Conservation (phyloP, 805 yeast species). For the Sungouiella blattae region DNA sequence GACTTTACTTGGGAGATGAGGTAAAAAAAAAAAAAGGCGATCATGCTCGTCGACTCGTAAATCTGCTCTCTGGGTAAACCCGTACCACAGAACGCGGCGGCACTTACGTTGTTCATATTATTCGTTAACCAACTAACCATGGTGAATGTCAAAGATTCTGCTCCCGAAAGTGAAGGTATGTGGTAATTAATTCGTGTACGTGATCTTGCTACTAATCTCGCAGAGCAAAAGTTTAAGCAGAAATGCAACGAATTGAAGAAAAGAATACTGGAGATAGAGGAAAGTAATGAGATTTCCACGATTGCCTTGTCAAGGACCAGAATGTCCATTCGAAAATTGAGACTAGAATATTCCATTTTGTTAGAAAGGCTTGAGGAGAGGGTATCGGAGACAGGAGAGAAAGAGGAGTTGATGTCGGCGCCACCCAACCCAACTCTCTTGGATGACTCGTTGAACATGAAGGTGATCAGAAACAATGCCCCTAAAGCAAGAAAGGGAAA, state of each 20-base stretch:
- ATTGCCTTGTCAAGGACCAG: slow-evolving; percentile 76
- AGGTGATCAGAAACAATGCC: slow-evolving; percentile 12
- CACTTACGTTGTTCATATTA: no score
- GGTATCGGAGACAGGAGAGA: slow-evolving; percentile 17
- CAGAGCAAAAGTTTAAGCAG: slow-evolving; percentile 46
- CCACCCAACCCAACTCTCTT: slow-evolving; percentile 38
- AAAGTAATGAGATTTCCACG: slow-evolving; percentile 70
- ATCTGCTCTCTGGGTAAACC: no score
- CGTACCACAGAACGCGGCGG: no score
- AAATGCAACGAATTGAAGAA: slow-evolving; percentile 71
- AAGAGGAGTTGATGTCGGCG: slow-evolving; percentile 33
- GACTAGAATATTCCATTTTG: slow-evolving; percentile 78
- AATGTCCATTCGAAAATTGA: slow-evolving; percentile 67
- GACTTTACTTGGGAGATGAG: no score
- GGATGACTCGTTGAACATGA: slow-evolving; percentile 26
- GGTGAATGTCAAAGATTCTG: slow-evolving; percentile 18
- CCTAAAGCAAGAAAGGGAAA: slow-evolving; percentile 8
- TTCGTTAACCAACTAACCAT: no score
- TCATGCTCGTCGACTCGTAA: no score
- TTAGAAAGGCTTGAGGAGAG: slow-evolving; percentile 72
- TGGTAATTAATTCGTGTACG: slow-evolving; percentile 1
- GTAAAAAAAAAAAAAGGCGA: no score
- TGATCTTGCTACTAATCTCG: slow-evolving; percentile 1
- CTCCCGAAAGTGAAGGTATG: slow-evolving; percentile 42
- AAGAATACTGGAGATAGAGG: slow-evolving; percentile 69